phyloP scores from a whole-genome alignment of 2,329 filamentous ascomycete genomes.

The Fusarium sulawesiense region DNA sequence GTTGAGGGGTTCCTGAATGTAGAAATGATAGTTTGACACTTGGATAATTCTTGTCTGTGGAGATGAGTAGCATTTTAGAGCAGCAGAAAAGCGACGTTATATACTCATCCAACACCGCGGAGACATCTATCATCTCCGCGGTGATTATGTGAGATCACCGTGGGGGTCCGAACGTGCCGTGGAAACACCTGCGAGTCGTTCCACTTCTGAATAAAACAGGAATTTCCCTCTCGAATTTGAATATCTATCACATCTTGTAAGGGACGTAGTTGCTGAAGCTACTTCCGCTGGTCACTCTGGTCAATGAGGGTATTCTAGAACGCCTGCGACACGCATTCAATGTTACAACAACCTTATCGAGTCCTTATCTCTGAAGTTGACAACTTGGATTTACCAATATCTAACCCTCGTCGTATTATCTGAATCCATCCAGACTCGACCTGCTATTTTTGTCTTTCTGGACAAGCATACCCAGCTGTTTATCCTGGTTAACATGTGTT shows the following conservation, averaged over 20 bases:
- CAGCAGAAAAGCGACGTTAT: neutral
- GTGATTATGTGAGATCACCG: neutral
- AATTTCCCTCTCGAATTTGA: accelerated
- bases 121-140: neutral
- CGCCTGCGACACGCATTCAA: neutral
- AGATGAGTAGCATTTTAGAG: neutral
- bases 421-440: neutral
- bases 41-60: neutral
- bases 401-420: neutral
- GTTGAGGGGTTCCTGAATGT: neutral
- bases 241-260: neutral
- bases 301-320: neutral
- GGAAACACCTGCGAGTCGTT: neutral
- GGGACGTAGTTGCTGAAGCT: neutral
- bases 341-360: neutral
- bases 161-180: neutral
- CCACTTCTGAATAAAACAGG: neutral
- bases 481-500: neutral
- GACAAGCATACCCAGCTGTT: neutral
- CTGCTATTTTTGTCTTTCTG: neutral
- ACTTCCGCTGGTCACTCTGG: neutral
- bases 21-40: neutral
- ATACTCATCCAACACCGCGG: neutral
- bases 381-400: neutral
- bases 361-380: neutral